Conservation (phyloP, 805 yeast genomes). For the Cyberlindnera petersonii region DNA sequence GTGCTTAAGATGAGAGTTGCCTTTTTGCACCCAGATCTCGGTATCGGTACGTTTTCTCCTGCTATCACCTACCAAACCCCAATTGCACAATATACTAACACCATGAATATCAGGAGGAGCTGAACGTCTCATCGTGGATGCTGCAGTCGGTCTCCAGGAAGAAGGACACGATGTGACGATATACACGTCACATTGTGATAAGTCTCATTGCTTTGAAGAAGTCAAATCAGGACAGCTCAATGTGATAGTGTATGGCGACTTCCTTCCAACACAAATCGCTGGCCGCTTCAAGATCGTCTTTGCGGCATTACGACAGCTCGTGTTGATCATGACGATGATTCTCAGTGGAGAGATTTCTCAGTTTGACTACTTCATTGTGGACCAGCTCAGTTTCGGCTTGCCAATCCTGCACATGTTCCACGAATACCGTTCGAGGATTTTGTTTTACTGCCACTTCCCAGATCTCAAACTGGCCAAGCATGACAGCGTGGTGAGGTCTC, state of each 20-base stretch:
- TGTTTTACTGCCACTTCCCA: slow-evolving; percentile 96
- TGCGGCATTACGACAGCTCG: slow-evolving; percentile 80
- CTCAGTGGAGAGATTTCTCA: slow-evolving; percentile 40
- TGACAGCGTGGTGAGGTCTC: slow-evolving; percentile 46
- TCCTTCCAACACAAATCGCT: slow-evolving; percentile 63
- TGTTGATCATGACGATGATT: slow-evolving; percentile 48
- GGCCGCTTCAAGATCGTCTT: slow-evolving; percentile 75
- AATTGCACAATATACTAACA: slow-evolving; percentile 2
- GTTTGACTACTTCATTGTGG: slow-evolving; percentile 77
- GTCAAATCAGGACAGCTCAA: slow-evolving; percentile 53
- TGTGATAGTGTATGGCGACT: slow-evolving; percentile 78
- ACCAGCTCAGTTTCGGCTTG: slow-evolving; percentile 80
- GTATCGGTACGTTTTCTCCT: slow-evolving; percentile 55
- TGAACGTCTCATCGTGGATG: slow-evolving; percentile 93
- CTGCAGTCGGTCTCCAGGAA: slow-evolving; percentile 81
- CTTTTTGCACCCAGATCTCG: slow-evolving; percentile 91
- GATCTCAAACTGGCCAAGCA: slow-evolving; percentile 74
- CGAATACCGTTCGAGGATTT: slow-evolving; percentile 44
- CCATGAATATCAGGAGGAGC: slow-evolving; percentile 65
- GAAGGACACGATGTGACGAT: slow-evolving; percentile 59
- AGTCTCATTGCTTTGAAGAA: slow-evolving; percentile 86
- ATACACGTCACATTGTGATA: slow-evolving; percentile 90
- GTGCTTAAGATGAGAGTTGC: slow-evolving; percentile 76
- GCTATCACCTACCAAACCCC: too few species aligned
- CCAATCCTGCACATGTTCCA: slow-evolving; percentile 57